phyloP scores from a whole-genome alignment of 2,329 filamentous ascomycete genomes.

The Xylariaceae sp. region DNA sequence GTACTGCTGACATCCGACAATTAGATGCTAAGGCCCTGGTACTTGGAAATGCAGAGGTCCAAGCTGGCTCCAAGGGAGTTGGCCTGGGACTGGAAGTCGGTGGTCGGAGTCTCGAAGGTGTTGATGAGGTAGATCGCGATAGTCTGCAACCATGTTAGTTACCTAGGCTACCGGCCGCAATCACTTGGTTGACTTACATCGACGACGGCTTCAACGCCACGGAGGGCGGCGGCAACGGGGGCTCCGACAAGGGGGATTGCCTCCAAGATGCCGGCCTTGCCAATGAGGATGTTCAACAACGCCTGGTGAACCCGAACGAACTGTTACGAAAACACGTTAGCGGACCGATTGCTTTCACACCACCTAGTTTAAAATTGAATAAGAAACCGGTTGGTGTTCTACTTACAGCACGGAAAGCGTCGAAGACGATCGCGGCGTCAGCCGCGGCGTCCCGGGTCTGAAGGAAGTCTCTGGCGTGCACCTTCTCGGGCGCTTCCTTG shows the following conservation, averaged over 20 bases:
- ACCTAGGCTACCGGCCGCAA: no score
- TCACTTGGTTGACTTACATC: slow-evolving; percentile 11
- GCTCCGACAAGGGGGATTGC: slow-evolving; percentile 9
- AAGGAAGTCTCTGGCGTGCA: slow-evolving; percentile 12
- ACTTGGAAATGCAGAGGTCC: slow-evolving; percentile 6
- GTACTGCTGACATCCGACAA: neutral
- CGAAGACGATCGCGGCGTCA: slow-evolving; percentile 10
- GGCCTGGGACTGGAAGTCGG: slow-evolving; percentile 5
- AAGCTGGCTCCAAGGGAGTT: slow-evolving; percentile 9
- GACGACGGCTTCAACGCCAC: slow-evolving; percentile 10
- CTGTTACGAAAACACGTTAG: neutral
- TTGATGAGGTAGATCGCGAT: slow-evolving; percentile 9
- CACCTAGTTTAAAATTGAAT: neutral
- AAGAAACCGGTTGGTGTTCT: neutral
- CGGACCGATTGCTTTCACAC: no score
- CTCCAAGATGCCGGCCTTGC: slow-evolving; percentile 13
- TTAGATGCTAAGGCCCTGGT: neutral
- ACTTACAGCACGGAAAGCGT: slow-evolving; percentile 16
- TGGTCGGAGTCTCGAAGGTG: neutral
- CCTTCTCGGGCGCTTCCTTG: slow-evolving; percentile 2
- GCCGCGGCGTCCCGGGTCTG: slow-evolving; percentile 5
- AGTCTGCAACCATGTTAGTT: neutral
- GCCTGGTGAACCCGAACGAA: slow-evolving; percentile 18
- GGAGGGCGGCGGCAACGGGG: slow-evolving; percentile 14
- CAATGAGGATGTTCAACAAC: slow-evolving; percentile 18